Evolutionary conservation across 495 filamentous ascomycete species (phyloP), one percentile per base, ranked within the genome.

Genomic region (Aspergillus asperescens): DNA sequence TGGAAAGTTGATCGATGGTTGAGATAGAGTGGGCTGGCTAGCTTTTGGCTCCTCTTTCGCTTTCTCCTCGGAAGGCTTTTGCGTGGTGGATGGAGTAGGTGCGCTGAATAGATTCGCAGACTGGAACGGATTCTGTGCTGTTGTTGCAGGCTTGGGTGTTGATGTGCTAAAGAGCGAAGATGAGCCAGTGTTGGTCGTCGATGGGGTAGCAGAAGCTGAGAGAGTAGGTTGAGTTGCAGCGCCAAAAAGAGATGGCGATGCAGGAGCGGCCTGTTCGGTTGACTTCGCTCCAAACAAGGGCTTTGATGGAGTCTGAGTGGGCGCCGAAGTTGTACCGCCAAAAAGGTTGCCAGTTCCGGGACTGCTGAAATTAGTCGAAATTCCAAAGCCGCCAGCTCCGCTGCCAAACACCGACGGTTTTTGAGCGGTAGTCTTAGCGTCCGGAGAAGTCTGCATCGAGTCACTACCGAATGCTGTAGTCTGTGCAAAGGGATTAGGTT

Each of bases 361-460:
- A 25, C 48, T 41, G 31, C 46, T 28, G 46, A 55, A 52, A 31
- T 25, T 54, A 5, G 56, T 50, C 16, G 57, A 53, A 22, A 35
- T 41, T 24, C 57, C 55, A 48, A 59, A 59, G 23, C 42, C 40
- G 15, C 43, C 28, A n/a, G 43, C 43, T 28, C 54, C 55, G 9
- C 45, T 42, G 51, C 58, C 54, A 31, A 64, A 63, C 15, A 60
- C 48, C 10, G 52, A 55, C 18, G 56, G 25, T 38, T 62, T 62
- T 12, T 58, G 55, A 16, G 45, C 48, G n/a, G 44, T 29, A 18
- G 43, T 56, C 50, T 75, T 74, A 13, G 62, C 52, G 31, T 74
- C 73, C 7, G 70, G 70, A 4, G 71, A 76, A 18, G 62, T 74
- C 55, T 73, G 70, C 73, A 76, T 76, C 12, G 66, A 70, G 28